A percentile compares a stretch with the other conserved stretches of the same genome.
phyloP scores from a whole-genome alignment of 257 asterid genomes.

The Ilex aquifolium region DNA sequence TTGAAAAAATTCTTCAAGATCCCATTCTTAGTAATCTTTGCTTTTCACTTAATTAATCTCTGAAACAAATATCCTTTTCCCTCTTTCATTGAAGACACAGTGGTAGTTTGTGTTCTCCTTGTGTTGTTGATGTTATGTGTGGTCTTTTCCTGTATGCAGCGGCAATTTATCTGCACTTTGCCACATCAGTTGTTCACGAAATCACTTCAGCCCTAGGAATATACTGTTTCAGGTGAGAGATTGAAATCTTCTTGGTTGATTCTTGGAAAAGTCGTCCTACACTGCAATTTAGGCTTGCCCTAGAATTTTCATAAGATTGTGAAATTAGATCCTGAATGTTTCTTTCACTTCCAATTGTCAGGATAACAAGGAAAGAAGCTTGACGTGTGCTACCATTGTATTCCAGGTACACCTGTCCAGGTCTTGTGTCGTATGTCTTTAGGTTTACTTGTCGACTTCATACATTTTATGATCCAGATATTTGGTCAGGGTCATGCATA shows the following conservation, averaged over 20 bases:
- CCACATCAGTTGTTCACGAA: conserved; percentile 84
- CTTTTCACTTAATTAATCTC: too few species aligned
- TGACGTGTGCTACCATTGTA: conserved; percentile 19
- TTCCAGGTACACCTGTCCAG: too few species aligned
- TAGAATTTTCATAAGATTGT: not conserved
- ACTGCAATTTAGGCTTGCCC: not conserved
- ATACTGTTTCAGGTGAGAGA: conserved; percentile 81
- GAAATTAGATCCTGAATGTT: conserved; percentile 8
- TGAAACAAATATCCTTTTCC: too few species aligned
- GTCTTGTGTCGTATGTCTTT: too few species aligned
- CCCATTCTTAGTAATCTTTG: too few species aligned
- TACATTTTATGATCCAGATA: too few species aligned
- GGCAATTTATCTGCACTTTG: conserved; percentile 76
- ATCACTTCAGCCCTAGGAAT: conserved; percentile 91
- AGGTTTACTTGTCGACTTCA: too few species aligned
- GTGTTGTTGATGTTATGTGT: too few species aligned
- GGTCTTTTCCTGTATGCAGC: conserved; percentile 31
- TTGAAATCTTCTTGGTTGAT: not conserved
- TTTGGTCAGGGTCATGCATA: too few species aligned
- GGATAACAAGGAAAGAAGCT: conserved; percentile 95
- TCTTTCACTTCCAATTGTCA: conserved; percentile 22
- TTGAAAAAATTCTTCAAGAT: too few species aligned
- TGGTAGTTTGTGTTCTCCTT: too few species aligned
- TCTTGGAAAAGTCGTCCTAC: not conserved
- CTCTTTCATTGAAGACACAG: too few species aligned